Evolutionary conservation across 306 rosid genomes (phyloP).

Genomic region (Castanea sativa): DNA sequence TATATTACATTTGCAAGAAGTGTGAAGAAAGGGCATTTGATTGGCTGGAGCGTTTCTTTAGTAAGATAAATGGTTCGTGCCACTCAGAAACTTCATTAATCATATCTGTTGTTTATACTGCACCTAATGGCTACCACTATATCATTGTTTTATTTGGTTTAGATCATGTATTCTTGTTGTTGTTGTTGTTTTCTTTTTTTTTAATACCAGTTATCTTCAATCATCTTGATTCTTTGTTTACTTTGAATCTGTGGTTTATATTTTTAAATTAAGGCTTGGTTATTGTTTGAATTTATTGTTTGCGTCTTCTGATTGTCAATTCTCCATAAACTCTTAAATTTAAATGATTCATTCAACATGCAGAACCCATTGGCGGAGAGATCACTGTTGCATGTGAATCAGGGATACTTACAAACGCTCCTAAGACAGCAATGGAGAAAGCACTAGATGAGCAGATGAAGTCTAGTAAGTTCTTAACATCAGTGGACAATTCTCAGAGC

Average conservation of each 20-base stretch:
- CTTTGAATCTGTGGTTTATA: not conserved
- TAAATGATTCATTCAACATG: constrained; percentile 21
- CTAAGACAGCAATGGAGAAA: constrained; percentile 54
- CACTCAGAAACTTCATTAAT: not conserved
- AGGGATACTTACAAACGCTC: constrained; percentile 37
- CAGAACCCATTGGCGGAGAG: constrained; percentile 96
- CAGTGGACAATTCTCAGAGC: constrained; percentile 42
- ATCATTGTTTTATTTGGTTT: not conserved
- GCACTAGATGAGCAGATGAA: constrained; percentile 40
- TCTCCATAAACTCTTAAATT: constrained; percentile 7
- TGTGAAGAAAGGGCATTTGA: no score
- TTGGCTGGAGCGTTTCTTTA: not conserved
- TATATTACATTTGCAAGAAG: no score
- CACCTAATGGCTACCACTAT: not conserved
- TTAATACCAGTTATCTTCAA: not conserved
- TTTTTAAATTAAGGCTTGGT: no score
- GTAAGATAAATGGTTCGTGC: not conserved
- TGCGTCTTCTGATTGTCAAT: not conserved
- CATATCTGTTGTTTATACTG: no score
- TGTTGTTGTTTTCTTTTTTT: no score
- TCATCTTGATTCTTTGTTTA: no score
- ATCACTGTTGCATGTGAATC: constrained; percentile 64
- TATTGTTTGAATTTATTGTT: no score
- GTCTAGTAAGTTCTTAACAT: constrained; percentile 37
- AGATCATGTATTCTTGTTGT: not conserved